Evolutionary conservation across 139 green algal genomes (phyloP).

Genomic region (Pedinophyceae sp.): DNA sequence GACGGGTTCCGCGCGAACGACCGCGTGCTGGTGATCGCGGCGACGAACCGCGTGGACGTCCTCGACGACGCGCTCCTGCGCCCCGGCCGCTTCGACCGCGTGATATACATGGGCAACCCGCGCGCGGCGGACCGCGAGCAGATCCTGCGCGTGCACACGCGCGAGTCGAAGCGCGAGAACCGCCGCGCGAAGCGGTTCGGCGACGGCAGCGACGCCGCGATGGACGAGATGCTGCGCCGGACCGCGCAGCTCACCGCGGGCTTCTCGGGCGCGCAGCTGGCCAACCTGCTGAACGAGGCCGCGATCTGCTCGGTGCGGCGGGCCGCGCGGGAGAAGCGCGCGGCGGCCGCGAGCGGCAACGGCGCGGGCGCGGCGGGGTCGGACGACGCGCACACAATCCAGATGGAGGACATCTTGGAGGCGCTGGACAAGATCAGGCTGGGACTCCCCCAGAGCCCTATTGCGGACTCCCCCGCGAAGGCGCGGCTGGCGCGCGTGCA

Average conservation of each 20-base stretch:
- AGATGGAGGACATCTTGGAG: background rate
- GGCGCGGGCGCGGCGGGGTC: no score
- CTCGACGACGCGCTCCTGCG: slow-evolving; percentile 57
- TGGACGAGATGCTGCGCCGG: background rate
- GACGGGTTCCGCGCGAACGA: slow-evolving; percentile 33
- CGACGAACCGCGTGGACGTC: slow-evolving; percentile 46
- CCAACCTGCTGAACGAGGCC: slow-evolving; percentile 59
- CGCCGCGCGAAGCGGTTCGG: background rate
- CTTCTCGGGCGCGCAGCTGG: slow-evolving; percentile 41
- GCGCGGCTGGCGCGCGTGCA: slow-evolving; percentile 11
- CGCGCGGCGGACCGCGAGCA: slow-evolving; percentile 27
- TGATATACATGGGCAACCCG: slow-evolving; percentile 49
- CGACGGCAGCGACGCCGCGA: background rate
- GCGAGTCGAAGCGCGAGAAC: slow-evolving; percentile 21
- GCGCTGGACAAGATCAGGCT: slow-evolving; percentile 34
- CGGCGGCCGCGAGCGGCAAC: no score
- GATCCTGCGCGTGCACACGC: slow-evolving; percentile 47
- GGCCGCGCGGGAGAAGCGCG: no score
- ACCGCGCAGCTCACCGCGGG: slow-evolving; percentile 6
- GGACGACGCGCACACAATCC: background rate
- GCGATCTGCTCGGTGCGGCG: slow-evolving; percentile 8
- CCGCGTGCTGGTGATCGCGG: slow-evolving; percentile 49
- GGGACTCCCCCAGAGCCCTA: slow-evolving; percentile 22
- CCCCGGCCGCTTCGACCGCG: slow-evolving; percentile 52
- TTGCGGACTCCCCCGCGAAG: slow-evolving; percentile 22